Evolutionary conservation across 1,284 basidiomycete species (phyloP).

Genomic region (Pholiota adiposa): DNA sequence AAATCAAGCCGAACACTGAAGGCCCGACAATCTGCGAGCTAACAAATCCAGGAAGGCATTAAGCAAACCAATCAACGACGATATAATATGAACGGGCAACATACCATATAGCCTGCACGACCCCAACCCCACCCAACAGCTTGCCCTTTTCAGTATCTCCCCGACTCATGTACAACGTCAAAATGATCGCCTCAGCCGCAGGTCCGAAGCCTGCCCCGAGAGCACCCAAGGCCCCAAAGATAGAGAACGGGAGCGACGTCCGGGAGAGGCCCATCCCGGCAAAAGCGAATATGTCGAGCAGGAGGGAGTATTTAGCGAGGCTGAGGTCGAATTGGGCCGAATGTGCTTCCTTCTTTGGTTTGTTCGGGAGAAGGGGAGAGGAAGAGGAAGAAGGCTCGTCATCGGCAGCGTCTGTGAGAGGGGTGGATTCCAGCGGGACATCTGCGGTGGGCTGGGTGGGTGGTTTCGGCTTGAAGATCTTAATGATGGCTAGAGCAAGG

Average conservation of each 20-base stretch:
- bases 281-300: conserved; percentile 62
- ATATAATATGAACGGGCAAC: conserved; percentile 22
- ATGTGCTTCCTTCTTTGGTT: conserved; percentile 33
- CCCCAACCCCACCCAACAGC: conserved; percentile 76
- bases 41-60: too few species aligned
- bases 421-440: conserved; percentile 30
- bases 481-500: conserved; percentile 53
- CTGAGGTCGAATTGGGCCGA: conserved; percentile 62
- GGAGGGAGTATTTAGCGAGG: conserved; percentile 59
- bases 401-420: conserved; percentile 23
- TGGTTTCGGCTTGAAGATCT: conserved; percentile 49
- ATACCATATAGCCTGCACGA: conserved; percentile 68
- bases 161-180: conserved; percentile 59
- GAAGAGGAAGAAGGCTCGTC: conserved; percentile 16
- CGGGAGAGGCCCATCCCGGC: conserved; percentile 50
- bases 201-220: conserved; percentile 66
- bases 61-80: neutral
- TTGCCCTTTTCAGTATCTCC: conserved; percentile 59
- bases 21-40: conserved; percentile 63
- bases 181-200: conserved; percentile 64
- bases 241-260: conserved; percentile 49
- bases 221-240: conserved; percentile 47
- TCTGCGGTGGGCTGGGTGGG: conserved; percentile 27
- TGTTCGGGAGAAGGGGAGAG: conserved; percentile 1
- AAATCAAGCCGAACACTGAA: conserved; percentile 62